Percentiles rank a stretch among this genome's conserved stretches.
Evolutionary conservation across 179 eudicot genomes (phyloP).

Genomic region (Camellia oleifera): DNA sequence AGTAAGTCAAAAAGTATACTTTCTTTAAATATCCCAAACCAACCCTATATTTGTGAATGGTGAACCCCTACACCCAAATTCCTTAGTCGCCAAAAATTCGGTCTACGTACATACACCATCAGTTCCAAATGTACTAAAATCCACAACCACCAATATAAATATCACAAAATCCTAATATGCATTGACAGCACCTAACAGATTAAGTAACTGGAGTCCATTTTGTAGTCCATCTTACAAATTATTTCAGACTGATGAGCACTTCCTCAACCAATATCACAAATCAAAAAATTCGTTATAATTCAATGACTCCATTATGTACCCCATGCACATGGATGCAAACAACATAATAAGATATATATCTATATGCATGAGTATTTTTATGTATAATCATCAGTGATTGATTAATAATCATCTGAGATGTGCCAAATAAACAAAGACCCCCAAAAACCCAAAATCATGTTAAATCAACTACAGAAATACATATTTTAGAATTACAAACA

Average conservation of each 20-base stretch:
- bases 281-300: no score
- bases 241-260: no score
- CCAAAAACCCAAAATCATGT: neutral
- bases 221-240: no score
- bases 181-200: no score
- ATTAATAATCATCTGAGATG: neutral
- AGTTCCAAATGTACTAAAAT: neutral
- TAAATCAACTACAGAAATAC: neutral
- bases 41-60: neutral
- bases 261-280: no score
- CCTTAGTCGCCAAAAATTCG: neutral
- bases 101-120: neutral
- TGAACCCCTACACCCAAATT: neutral
- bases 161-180: neutral
- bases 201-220: no score
- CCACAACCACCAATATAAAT: neutral
- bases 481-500: neutral
- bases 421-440: neutral
- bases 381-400: neutral
- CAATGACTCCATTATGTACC: neutral
- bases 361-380: neutral
- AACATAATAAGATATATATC: neutral
- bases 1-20: no score
- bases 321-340: neutral
- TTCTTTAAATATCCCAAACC: no score